phyloP scores from a whole-genome alignment of 805 yeast genomes.

The Candida germanica region DNA sequence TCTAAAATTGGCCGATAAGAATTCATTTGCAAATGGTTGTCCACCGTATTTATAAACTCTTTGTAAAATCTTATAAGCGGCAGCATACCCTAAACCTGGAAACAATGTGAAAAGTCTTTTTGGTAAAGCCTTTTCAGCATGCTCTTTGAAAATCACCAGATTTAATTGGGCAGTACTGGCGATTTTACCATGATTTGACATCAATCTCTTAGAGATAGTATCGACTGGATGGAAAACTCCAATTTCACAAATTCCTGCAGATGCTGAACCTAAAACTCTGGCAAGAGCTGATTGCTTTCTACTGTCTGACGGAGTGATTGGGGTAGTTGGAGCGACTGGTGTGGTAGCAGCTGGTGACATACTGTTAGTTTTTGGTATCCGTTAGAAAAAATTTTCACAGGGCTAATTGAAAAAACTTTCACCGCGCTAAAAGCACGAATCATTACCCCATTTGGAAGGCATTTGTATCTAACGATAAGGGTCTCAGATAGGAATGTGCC shows the following conservation, averaged over 20 bases:
- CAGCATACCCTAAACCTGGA: constrained; percentile 98
- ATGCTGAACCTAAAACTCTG: constrained; percentile 94
- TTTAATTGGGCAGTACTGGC: constrained; percentile 66
- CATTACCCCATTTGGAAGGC: constrained; percentile 5
- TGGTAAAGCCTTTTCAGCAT: constrained; percentile 67
- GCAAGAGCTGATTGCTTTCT: constrained; percentile 88
- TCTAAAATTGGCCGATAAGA: constrained; percentile 71
- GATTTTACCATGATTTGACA: constrained; percentile 76
- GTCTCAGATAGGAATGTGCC: too few relatives aligned
- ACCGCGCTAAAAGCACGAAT: constrained; percentile 12
- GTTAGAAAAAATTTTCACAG: constrained; percentile 8
- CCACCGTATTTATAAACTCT: constrained; percentile 99
- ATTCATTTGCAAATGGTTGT: constrained; percentile 97
- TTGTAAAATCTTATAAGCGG: constrained; percentile 92
- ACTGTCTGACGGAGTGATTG: too few relatives aligned
- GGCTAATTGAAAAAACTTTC: constrained; percentile 2
- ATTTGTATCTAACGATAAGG: too few relatives aligned
- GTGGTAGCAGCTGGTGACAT: constrained; percentile 31
- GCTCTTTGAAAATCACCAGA: constrained; percentile 80
- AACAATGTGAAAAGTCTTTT: constrained; percentile 78
- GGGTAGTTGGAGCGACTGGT: not conserved
- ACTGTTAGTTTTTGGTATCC: not conserved
- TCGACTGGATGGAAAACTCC: constrained; percentile 98
- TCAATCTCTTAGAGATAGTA: constrained; percentile 92
- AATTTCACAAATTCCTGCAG: constrained; percentile 96